These are phyloP conservation scores for Cyclaneusma minus DNA, from an alignment of 2,329 filamentous ascomycete species.

Conservation along the genomic window DNA sequence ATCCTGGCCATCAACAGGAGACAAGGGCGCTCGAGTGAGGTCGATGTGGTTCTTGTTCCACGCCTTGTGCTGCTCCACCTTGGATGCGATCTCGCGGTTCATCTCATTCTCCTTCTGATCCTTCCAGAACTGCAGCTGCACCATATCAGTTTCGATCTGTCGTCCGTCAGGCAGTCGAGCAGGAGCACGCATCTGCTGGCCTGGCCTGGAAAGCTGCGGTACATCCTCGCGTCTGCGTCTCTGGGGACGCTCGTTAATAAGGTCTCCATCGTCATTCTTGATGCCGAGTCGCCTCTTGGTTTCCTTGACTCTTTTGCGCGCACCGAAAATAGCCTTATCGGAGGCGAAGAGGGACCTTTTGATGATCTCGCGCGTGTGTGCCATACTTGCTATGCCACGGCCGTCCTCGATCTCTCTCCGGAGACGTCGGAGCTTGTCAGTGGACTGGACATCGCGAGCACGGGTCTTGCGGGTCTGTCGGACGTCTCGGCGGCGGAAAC, in stretches of 20 bases:
- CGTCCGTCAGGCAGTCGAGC: slow-evolving; percentile 56
- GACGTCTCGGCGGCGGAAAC: slow-evolving; percentile 88
- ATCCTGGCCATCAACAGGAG: slow-evolving; percentile 53
- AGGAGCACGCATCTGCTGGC: slow-evolving; percentile 52
- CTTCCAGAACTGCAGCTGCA: slow-evolving; percentile 59
- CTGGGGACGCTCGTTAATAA: slow-evolving; percentile 73
- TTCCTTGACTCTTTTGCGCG: slow-evolving; percentile 69
- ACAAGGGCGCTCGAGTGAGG: slow-evolving; percentile 71
- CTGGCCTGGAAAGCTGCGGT: slow-evolving; percentile 40
- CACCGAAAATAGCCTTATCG: slow-evolving; percentile 69
- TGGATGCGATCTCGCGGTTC: slow-evolving; percentile 67
- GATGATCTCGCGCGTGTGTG: slow-evolving; percentile 64
- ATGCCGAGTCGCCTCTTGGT: slow-evolving; percentile 79
- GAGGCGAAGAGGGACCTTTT: slow-evolving; percentile 63
- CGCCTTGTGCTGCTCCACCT: slow-evolving; percentile 73
- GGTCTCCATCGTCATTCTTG: slow-evolving; percentile 84
- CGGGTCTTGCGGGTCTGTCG: slow-evolving; percentile 90
- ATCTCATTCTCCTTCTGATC: slow-evolving; percentile 73
- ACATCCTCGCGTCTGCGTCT: slow-evolving; percentile 53
- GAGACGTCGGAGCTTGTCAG: slow-evolving; percentile 85
- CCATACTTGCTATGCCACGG: slow-evolving; percentile 61
- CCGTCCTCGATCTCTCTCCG: slow-evolving; percentile 84
- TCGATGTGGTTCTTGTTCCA: slow-evolving; percentile 90
- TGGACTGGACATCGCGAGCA: slow-evolving; percentile 82
- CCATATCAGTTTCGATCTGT: slow-evolving; percentile 62